phyloP scores from a whole-genome alignment of 2,329 filamentous ascomycete species.

The Thermomyces lanuginosus region DNA sequence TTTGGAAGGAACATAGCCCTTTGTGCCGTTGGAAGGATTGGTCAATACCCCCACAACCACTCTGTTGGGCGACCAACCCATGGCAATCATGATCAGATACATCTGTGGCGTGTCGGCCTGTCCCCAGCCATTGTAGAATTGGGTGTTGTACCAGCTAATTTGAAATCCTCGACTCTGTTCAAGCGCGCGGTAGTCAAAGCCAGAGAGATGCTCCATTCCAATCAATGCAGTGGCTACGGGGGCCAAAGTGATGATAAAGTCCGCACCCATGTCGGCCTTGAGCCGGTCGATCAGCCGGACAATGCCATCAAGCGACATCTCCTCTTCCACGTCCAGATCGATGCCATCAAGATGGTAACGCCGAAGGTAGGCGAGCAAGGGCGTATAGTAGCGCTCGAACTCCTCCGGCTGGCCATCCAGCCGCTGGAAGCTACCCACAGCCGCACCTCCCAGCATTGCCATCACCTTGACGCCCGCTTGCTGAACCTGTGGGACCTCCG shows the following conservation, averaged over 20 bases:
- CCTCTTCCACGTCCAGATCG: conserved; percentile 68
- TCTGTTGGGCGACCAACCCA: conserved; percentile 55
- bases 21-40: conserved; percentile 53
- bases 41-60: conserved; percentile 72
- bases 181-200: conserved; percentile 63
- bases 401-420: conserved; percentile 40
- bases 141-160: conserved; percentile 75
- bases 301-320: conserved; percentile 49
- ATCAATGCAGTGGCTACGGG: conserved; percentile 65
- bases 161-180: conserved; percentile 49
- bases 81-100: conserved; percentile 27
- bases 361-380: conserved; percentile 49
- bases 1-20: conserved; percentile 46
- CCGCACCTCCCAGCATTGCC: conserved; percentile 77
- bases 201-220: conserved; percentile 48
- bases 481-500: conserved; percentile 57
- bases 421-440: conserved; percentile 52
- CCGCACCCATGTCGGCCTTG: conserved; percentile 32
- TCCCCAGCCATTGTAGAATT: conserved; percentile 89
- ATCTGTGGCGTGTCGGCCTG: conserved; percentile 37
- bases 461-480: conserved; percentile 60
- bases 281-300: conserved; percentile 52
- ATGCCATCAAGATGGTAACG: conserved; percentile 49
- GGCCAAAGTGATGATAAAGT: conserved; percentile 64
- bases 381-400: conserved; percentile 60